Base-by-base conservation (phyloP, 805 yeast genomes). In the Schwanniomyces polymorphus region DNA sequence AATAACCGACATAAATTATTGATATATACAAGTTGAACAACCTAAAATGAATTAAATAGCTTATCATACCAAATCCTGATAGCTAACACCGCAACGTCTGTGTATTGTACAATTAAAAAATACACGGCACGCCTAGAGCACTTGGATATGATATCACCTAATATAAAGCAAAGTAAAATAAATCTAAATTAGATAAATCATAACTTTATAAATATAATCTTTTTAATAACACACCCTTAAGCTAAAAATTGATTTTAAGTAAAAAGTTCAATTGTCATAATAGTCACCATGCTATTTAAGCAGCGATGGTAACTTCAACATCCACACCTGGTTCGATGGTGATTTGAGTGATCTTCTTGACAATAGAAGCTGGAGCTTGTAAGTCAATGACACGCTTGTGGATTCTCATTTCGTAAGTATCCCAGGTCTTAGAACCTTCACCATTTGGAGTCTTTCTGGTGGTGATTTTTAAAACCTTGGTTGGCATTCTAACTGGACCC, bases 401-500 rank as follows among this genome's bases (percentile, higher is more conserved):
- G 85, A 94, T 91, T 88, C 97, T 92, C 96, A 94, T 88, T 85
- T 94, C 99, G 79, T 85, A 94, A 68, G 95, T 82, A 76, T 94
- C 99, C 97, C 97, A 94, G 70, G 99, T 94, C 92, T 94, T 94
- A 67, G 99, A 94, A 94, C 99, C 99, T 84, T 94, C 97, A 94
- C 99, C 99, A 79, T 95, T 95, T 72, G 99, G 99, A 74, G 99
- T 88, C 91, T 94, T 94, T 89, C 99, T 91, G 88, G 99, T 94
- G 81, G 96, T 83, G 81, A 94, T 83, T 80, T 88, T 90, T 73
- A 94, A 88, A 67, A 88, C 94, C 88, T 91, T 94, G 80, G 99
- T 94, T 83, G 99, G 99, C 82, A 94, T 80, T 88, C 99, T 91
- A 72, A 94, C 97, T 66, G 99, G 99, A 74, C 99, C 99, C 84